These are phyloP conservation scores for Wickerhamomyces subpelliculosus DNA, from an alignment of 805 yeast genomes.

Conservation along the genomic window DNA sequence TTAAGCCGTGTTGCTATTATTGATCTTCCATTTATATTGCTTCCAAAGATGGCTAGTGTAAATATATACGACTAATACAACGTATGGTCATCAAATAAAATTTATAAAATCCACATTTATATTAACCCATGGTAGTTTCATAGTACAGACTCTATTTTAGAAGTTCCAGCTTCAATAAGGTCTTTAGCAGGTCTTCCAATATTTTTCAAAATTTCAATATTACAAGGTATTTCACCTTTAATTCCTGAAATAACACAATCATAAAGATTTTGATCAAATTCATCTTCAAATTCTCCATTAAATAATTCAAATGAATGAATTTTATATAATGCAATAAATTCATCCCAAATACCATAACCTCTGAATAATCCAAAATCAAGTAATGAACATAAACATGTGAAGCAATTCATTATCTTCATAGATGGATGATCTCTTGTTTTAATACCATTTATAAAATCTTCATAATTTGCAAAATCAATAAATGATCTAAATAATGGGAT, in stretches of 20 bases:
- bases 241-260: neutral
- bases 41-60: too few species aligned
- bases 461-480: conserved; percentile 4
- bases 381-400: conserved; percentile 14
- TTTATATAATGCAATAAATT: neutral
- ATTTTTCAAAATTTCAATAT: neutral
- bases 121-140: too few species aligned
- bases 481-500: conserved; percentile 13
- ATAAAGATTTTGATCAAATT: conserved; percentile 1
- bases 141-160: too few species aligned
- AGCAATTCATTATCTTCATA: conserved; percentile 15
- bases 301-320: neutral
- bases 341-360: conserved; percentile 15
- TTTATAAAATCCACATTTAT: too few species aligned
- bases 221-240: neutral
- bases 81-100: too few species aligned
- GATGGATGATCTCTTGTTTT: conserved; percentile 12
- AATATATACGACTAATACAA: too few species aligned
- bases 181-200: neutral
- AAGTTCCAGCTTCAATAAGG: too few species aligned
- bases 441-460: conserved; percentile 6
- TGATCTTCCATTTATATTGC: too few species aligned
- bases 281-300: conserved; percentile 2
- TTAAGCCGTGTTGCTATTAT: too few species aligned
- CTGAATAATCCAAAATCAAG: conserved; percentile 15